Evolutionary conservation across 2,329 filamentous ascomycete species (phyloP), one percentile per base, ranked within the genome.

Genomic region (Drechslerella dactyloides): DNA sequence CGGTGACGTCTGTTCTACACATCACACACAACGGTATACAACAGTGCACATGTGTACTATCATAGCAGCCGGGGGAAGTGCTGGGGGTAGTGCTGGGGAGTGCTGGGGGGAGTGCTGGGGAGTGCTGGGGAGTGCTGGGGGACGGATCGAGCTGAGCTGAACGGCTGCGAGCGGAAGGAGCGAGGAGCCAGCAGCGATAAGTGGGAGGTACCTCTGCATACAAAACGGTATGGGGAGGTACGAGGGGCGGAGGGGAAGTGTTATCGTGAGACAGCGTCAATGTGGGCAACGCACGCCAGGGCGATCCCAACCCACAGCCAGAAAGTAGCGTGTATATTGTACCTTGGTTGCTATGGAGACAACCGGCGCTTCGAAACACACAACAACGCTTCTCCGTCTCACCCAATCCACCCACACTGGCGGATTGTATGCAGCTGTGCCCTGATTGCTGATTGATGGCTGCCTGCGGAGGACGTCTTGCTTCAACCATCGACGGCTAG

Each of bases 271-370:
- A 46, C 15, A 35, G 52, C 11, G 1, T 15, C 44, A 48, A 48
- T 17, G 11, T 17, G 19, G 3, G 15, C 37, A 42, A 13, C 37
- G 17, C 35, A 4, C 8, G 37, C 21, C 54, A 52, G 21, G 46
- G 51, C 44, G 35, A 40, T 15, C 21, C 17, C 11, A 21, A 44
- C 21, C 19, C 2, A 11, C 10, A 44, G 40, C 17, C 15, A 33
- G 15, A 33, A n/a, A n/a, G n/a, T n/a, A n/a, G n/a, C 19, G 57
- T 2, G 10, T 35, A 27, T 54, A 10, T 30, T 21, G 30, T 50
- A n/a, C n/a, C n/a, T n/a, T n/a, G 33, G 68, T 72, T 72, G 68
- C 42, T 46, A 72, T 72, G 68, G 68, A 21, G 68, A 72, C 68
- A 61, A 63, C 68, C 68, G 68, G 55, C 65, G 65, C 65, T 63